phyloP scores from a whole-genome alignment of 169 alveolate species.

The Plasmodium inui region DNA sequence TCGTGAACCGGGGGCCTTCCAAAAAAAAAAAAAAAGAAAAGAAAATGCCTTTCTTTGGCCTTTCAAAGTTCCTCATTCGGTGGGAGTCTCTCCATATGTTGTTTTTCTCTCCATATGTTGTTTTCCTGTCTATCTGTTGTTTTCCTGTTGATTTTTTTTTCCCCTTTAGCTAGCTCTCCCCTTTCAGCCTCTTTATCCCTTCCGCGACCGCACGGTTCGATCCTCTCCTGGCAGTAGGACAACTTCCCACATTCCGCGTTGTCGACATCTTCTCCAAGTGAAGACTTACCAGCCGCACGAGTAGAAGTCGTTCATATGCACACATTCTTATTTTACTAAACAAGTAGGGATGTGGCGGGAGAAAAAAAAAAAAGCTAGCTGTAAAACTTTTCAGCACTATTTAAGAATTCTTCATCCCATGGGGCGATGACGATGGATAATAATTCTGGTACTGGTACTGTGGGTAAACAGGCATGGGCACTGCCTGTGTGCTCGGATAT shows the following conservation, averaged over 20 bases:
- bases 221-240: background rate
- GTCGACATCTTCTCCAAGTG: background rate
- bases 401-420: constrained; percentile 53
- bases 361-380: constrained; percentile 2
- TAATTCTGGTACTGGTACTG: constrained; percentile 51
- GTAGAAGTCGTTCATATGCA: background rate
- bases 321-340: constrained; percentile 2
- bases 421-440: constrained; percentile 30
- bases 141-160: too few relatives aligned
- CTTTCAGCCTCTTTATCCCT: background rate
- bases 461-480: constrained; percentile 51
- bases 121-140: background rate
- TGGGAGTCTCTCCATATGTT: background rate
- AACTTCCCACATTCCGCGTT: background rate
- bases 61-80: background rate
- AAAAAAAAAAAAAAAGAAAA: background rate
- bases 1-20: background rate
- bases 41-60: background rate
- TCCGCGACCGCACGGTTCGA: background rate
- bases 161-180: background rate
- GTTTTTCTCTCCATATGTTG: background rate
- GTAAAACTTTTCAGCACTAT: background rate
- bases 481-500: constrained; percentile 38
- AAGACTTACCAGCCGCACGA: background rate
- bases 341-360: background rate